A percentile compares a stretch with the other conserved stretches of the same genome.
phyloP scores from a whole-genome alignment of 2,329 filamentous ascomycete species.

The Fusarium papillatum region DNA sequence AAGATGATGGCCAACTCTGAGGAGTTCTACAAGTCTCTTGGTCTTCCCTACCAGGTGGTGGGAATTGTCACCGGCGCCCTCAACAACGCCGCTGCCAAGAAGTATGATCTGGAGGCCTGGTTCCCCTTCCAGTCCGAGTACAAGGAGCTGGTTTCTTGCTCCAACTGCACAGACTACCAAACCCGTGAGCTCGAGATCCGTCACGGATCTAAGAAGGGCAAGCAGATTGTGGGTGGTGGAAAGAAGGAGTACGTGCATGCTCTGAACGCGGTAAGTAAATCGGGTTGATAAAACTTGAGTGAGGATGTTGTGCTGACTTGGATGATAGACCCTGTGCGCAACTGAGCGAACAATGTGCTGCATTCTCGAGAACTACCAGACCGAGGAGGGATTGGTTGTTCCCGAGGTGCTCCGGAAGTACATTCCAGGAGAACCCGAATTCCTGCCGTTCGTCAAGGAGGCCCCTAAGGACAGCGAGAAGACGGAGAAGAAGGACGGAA shows the following conservation, averaged over 20 bases:
- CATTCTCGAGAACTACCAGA: constrained; percentile 97
- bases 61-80: constrained; percentile 96
- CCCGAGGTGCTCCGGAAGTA: constrained; percentile 90
- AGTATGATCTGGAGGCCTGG: constrained; percentile 97
- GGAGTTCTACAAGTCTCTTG: constrained; percentile 93
- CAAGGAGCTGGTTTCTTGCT: constrained; percentile 98
- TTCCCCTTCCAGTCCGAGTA: constrained; percentile 98
- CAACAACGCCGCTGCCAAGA: constrained; percentile 84
- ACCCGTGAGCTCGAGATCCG: constrained; percentile 93
- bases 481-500: constrained; percentile 43
- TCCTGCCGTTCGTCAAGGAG: constrained; percentile 90
- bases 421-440: constrained; percentile 89
- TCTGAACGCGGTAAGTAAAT: constrained; percentile 74
- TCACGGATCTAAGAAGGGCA: constrained; percentile 81
- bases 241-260: constrained; percentile 95
- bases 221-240: constrained; percentile 73
- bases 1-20: constrained; percentile 93
- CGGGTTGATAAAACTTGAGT: background rate
- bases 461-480: constrained; percentile 75
- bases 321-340: constrained; percentile 77
- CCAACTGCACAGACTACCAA: constrained; percentile 99
- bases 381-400: constrained; percentile 84
- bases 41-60: constrained; percentile 91
- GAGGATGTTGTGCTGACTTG: constrained; percentile 16
- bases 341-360: constrained; percentile 95